Percentiles rank a stretch among this genome's conserved stretches.
These are phyloP conservation scores for Melaleuca alternifolia DNA, from an alignment of 345 rosid species.

Conservation along the genomic window DNA sequence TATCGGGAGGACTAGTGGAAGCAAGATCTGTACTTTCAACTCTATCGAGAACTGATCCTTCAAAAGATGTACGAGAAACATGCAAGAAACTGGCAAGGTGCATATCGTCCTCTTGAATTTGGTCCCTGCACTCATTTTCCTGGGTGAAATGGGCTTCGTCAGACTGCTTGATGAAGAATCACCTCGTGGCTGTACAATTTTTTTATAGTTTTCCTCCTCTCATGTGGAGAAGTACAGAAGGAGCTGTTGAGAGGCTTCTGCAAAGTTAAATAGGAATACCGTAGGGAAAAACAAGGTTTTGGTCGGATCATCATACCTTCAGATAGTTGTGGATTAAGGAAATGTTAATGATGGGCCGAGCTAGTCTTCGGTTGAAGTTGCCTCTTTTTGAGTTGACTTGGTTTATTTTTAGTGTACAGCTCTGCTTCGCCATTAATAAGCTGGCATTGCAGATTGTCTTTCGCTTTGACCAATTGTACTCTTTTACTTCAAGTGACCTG, in stretches of 20 bases:
- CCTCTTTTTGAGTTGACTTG: not conserved
- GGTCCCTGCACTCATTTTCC: not conserved
- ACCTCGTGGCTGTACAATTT: not conserved
- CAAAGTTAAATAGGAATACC: not conserved
- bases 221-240: not conserved
- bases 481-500: not conserved
- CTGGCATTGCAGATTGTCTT: not conserved
- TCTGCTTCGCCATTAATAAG: not conserved
- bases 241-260: not conserved
- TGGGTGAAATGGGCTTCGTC: not conserved
- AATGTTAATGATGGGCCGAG: not conserved
- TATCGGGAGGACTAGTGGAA: constrained; percentile 60
- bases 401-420: not conserved
- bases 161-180: not conserved
- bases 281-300: not conserved
- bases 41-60: constrained; percentile 45
- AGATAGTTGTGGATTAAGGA: not conserved
- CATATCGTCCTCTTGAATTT: constrained; percentile 22
- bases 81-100: constrained; percentile 58
- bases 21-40: constrained; percentile 53
- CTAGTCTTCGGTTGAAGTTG: not conserved
- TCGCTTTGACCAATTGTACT: not conserved
- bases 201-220: not conserved
- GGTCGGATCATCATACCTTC: not conserved
- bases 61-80: constrained; percentile 36